phyloP scores from a whole-genome alignment of 2,329 filamentous ascomycete species.

The Plectosphaerella plurivora region DNA sequence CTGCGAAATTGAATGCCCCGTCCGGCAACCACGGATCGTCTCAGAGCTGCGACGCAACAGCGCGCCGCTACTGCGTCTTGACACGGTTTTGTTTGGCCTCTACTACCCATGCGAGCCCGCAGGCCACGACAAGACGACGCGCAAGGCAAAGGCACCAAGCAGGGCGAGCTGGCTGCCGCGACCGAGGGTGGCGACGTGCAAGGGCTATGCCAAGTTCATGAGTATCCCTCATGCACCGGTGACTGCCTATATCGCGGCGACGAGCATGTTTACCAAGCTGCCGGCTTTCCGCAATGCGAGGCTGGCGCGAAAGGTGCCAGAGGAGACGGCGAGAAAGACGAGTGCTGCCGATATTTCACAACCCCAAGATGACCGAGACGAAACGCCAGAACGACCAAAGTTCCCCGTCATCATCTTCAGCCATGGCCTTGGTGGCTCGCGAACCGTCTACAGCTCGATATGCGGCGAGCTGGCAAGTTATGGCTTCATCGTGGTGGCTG shows the following conservation, averaged over 20 bases:
- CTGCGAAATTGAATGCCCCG: slow-evolving; percentile 62
- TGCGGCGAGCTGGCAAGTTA: slow-evolving; percentile 65
- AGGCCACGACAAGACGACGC: slow-evolving; percentile 6
- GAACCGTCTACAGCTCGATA: slow-evolving; percentile 57
- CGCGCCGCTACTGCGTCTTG: slow-evolving; percentile 33
- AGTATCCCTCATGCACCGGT: slow-evolving; percentile 43
- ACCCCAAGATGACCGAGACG: slow-evolving; percentile 21
- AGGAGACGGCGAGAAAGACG: slow-evolving; percentile 20
- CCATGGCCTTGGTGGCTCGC: slow-evolving; percentile 60
- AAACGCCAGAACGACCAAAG: slow-evolving; percentile 32
- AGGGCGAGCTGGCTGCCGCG: slow-evolving; percentile 59
- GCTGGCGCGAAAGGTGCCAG: slow-evolving; percentile 51
- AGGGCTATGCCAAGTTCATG: slow-evolving; percentile 60
- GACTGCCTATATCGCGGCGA: slow-evolving; percentile 49
- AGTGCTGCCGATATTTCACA: not conserved
- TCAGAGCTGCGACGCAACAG: slow-evolving; percentile 34
- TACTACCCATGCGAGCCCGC: slow-evolving; percentile 55
- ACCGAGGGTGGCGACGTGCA: slow-evolving; percentile 49
- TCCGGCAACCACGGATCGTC: slow-evolving; percentile 31
- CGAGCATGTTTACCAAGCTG: slow-evolving; percentile 60
- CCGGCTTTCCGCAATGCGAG: slow-evolving; percentile 59
- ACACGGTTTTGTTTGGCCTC: slow-evolving; percentile 59
- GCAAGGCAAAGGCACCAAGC: slow-evolving; percentile 32
- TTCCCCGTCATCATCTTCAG: slow-evolving; percentile 64
- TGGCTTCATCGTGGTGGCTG: slow-evolving; percentile 58